These are phyloP conservation scores for Shiraia sp. DNA, from an alignment of 2,329 filamentous ascomycete species.

Conservation along the genomic window DNA sequence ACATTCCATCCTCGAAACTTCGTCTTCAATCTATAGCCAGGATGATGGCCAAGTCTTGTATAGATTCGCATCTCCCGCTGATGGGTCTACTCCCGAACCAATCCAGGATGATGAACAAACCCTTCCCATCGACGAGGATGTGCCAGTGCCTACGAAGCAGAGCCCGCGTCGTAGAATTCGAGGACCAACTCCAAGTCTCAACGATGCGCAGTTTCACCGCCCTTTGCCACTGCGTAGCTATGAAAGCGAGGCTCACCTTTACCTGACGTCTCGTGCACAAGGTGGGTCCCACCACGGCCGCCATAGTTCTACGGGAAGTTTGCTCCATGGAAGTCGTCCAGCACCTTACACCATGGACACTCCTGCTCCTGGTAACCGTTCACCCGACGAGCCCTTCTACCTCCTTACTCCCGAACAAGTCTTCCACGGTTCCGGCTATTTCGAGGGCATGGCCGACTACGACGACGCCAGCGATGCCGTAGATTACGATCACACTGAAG, in stretches of 20 bases:
- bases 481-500: too few species aligned
- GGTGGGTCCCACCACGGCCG: neutral
- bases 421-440: too few species aligned
- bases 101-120: too few species aligned
- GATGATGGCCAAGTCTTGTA: neutral
- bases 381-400: neutral
- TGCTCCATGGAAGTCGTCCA: neutral
- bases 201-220: constrained; percentile 9
- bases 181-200: too few species aligned
- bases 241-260: constrained; percentile 11
- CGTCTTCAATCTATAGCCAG: neutral
- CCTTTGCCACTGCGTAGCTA: constrained; percentile 18
- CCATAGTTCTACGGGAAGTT: neutral
- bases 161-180: too few species aligned
- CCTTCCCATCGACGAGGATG: too few species aligned
- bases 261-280: constrained; percentile 4
- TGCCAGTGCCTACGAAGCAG: too few species aligned
- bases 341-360: neutral
- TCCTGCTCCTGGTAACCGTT: neutral
- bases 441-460: too few species aligned
- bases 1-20: constrained; percentile 7
- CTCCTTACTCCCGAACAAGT: too few species aligned
- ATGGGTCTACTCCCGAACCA: neutral
- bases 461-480: too few species aligned
- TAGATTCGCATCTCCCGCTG: neutral